These are phyloP conservation scores for Cornus kousa DNA, from an alignment of 148 eudicot genomes.

Conservation along the genomic window DNA sequence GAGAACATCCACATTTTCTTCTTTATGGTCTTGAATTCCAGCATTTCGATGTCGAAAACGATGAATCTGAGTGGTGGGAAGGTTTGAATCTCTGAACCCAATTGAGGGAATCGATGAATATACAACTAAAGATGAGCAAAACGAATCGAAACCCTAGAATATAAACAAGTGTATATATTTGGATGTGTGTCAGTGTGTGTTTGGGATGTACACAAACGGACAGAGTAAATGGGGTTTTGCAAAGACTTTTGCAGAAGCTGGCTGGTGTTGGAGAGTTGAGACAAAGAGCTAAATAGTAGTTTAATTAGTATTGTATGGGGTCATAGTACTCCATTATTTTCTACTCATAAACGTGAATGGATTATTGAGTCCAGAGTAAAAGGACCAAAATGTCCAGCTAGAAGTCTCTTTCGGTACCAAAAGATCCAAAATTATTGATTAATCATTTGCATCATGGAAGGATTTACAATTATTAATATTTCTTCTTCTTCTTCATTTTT, in stretches of 20 bases:
- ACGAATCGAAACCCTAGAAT: neutral
- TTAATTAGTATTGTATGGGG: no score
- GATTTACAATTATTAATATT: no score
- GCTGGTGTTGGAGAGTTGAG: neutral
- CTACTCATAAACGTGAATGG: neutral
- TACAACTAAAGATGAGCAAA: neutral
- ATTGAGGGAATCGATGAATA: constrained; percentile 22
- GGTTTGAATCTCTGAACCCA: constrained; percentile 11
- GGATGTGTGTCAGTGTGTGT: neutral
- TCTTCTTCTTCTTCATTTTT: no score
- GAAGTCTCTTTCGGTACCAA: neutral
- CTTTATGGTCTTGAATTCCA: constrained; percentile 24
- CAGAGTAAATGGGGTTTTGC: neutral
- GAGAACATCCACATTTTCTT: constrained; percentile 46
- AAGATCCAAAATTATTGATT: no score
- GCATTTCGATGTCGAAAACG: constrained; percentile 20
- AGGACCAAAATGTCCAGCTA: neutral
- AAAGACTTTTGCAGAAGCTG: neutral
- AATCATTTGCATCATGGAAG: no score
- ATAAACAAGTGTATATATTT: neutral
- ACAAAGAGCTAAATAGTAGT: no score
- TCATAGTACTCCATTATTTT: no score
- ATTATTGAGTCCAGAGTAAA: neutral
- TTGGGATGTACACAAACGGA: neutral
- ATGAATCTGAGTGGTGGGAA: neutral